Evolutionary conservation across 768 basidiomycete genomes (phyloP).

Genomic region (Pisolithus tinctorius): DNA sequence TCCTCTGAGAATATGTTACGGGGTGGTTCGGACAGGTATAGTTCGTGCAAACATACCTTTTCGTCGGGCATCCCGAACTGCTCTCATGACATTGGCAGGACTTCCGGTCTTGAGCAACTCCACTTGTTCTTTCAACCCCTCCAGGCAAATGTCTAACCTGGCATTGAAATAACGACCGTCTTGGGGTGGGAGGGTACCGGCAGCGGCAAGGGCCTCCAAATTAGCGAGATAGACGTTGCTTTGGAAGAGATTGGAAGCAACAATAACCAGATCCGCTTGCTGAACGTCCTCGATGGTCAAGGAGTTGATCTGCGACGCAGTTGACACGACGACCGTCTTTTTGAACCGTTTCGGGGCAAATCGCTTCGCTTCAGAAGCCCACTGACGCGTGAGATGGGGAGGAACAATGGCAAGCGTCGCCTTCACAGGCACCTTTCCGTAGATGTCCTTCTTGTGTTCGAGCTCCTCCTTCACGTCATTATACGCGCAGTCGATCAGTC

Average conservation of each 20-base stretch:
- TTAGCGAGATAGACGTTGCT: constrained; percentile 72
- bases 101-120: constrained; percentile 63
- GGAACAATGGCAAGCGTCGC: constrained; percentile 85
- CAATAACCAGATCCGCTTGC: constrained; percentile 80
- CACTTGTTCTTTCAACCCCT: constrained; percentile 56
- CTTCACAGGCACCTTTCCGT: constrained; percentile 69
- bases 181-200: constrained; percentile 60
- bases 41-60: constrained; percentile 37
- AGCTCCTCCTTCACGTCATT: constrained; percentile 55
- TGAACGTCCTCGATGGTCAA: constrained; percentile 67
- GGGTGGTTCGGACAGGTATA: neutral
- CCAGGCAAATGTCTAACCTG: constrained; percentile 59
- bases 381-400: constrained; percentile 84
- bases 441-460: constrained; percentile 35
- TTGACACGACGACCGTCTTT: constrained; percentile 57
- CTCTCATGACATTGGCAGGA: constrained; percentile 49
- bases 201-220: constrained; percentile 62
- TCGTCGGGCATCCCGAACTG: constrained; percentile 58
- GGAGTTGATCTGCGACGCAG: constrained; percentile 62
- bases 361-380: constrained; percentile 80
- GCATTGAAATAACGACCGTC: constrained; percentile 88
- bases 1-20: constrained; percentile 34
- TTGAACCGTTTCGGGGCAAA: constrained; percentile 49
- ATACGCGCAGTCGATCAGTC: constrained; percentile 70
- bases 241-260: constrained; percentile 82